Conservation (phyloP, 2,329 filamentous ascomycete genomes). For the Trichophyton verrucosum region DNA sequence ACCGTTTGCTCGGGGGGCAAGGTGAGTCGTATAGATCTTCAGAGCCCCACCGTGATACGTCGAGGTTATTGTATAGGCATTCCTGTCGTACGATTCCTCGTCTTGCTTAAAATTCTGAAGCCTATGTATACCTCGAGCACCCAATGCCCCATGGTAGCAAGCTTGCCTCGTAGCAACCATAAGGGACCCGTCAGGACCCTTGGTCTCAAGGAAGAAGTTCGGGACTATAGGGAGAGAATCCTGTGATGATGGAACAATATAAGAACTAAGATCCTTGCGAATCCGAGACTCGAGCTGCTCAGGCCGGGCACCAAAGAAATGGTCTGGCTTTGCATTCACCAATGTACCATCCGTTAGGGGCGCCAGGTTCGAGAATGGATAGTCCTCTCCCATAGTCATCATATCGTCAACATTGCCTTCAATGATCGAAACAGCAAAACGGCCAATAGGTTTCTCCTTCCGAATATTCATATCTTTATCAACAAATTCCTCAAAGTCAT, state of each 20-base stretch:
- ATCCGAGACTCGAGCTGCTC: conserved; percentile 20
- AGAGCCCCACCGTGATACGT: conserved; percentile 7
- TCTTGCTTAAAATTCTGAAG: conserved; percentile 27
- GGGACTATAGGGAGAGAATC: conserved; percentile 23
- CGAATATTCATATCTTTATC: background rate
- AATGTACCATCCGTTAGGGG: conserved; percentile 24
- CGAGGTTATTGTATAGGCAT: conserved; percentile 29
- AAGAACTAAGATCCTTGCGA: conserved; percentile 15
- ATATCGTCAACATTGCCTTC: conserved; percentile 12
- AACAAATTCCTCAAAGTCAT: background rate
- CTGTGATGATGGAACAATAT: conserved; percentile 22
- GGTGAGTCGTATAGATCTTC: conserved; percentile 9
- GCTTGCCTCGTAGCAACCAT: conserved; percentile 26
- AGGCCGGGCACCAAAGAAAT: conserved; percentile 21
- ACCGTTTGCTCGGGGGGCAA: background rate
- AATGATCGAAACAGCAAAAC: conserved; percentile 22
- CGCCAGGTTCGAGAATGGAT: conserved; percentile 26
- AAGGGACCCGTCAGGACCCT: conserved; percentile 24
- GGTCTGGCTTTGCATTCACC: conserved; percentile 19
- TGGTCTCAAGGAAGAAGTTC: conserved; percentile 34
- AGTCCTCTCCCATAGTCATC: conserved; percentile 15
- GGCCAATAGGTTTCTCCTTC: conserved; percentile 26
- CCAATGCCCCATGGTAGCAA: conserved; percentile 29
- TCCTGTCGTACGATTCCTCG: conserved; percentile 27
- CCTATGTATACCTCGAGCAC: conserved; percentile 27